Percentiles rank a stretch among this genome's conserved stretches.
Conservation (phyloP, 2,329 filamentous ascomycete species). For the Pseudophaeomoniella oleicola region DNA sequence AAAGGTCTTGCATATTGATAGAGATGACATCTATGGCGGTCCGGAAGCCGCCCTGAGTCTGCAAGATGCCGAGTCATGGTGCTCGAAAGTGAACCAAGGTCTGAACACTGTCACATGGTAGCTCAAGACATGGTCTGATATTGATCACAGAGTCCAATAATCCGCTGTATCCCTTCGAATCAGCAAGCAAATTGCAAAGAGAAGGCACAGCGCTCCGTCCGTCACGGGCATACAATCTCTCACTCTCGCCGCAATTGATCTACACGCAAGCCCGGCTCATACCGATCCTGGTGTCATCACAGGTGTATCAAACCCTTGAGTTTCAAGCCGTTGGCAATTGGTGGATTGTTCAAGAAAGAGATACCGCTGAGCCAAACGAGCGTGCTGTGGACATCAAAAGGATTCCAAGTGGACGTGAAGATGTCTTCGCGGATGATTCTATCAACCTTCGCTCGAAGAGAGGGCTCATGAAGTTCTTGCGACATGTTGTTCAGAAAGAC, state of each 20-base stretch:
- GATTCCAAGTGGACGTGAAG: constrained; percentile 80
- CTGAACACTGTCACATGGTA: constrained; percentile 6
- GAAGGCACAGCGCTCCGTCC: constrained; percentile 31
- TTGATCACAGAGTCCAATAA: constrained; percentile 3
- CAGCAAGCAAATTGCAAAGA: constrained; percentile 22
- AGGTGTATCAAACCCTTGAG: constrained; percentile 76
- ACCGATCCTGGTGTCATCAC: constrained; percentile 71
- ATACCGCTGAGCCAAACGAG: constrained; percentile 3
- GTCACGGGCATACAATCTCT: constrained; percentile 66
- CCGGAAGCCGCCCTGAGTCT: constrained; percentile 74
- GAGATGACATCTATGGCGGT: constrained; percentile 77
- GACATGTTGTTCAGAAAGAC: constrained; percentile 65
- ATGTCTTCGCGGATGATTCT: constrained; percentile 66
- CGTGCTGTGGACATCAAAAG: constrained; percentile 28
- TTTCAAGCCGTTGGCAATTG: constrained; percentile 89
- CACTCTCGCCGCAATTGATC: constrained; percentile 72
- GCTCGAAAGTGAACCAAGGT: constrained; percentile 29
- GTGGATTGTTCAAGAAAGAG: constrained; percentile 49
- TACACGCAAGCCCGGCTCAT: constrained; percentile 71
- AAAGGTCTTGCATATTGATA: constrained; percentile 79
- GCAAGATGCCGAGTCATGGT: constrained; percentile 68
- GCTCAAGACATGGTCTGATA: constrained; percentile 12
- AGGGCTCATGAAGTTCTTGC: constrained; percentile 81
- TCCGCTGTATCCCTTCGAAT: constrained; percentile 17
- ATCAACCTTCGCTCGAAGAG: constrained; percentile 74